These are phyloP conservation scores for Saprolegnia diclina DNA, from an alignment of 352 stramenopile genomes.

Conservation along the genomic window DNA sequence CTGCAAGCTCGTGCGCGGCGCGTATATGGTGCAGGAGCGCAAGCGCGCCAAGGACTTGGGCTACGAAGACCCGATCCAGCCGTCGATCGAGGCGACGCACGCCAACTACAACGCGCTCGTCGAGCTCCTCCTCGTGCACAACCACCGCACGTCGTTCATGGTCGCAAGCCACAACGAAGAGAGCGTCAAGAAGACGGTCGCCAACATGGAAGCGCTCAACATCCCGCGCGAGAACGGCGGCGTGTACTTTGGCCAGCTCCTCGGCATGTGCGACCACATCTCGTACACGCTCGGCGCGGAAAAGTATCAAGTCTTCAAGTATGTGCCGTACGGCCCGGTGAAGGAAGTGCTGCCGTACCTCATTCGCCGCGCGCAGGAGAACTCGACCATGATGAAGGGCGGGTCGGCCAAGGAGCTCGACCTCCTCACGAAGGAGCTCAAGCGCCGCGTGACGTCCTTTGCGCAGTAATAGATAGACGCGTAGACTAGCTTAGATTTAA, in stretches of 20 bases:
- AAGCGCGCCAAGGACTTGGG: constrained; percentile 80
- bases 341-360: constrained; percentile 96
- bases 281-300: constrained; percentile 92
- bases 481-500: not conserved
- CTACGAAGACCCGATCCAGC: constrained; percentile 89
- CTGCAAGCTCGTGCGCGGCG: constrained; percentile 96
- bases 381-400: constrained; percentile 86
- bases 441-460: constrained; percentile 36
- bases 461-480: not conserved
- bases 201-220: constrained; percentile 84
- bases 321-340: constrained; percentile 96
- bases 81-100: constrained; percentile 92
- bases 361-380: constrained; percentile 95
- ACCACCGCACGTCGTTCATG: constrained; percentile 92
- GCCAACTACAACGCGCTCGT: constrained; percentile 90
- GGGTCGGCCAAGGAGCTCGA: constrained; percentile 69
- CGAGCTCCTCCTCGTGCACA: constrained; percentile 84
- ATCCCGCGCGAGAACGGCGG: constrained; percentile 68
- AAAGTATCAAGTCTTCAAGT: constrained; percentile 95
- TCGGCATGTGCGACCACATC: constrained; percentile 97
- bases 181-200: constrained; percentile 90
- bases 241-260: constrained; percentile 96
- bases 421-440: constrained; percentile 62
- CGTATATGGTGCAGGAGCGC: constrained; percentile 97
- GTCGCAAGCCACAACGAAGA: constrained; percentile 96